Conservation (phyloP, 2,329 filamentous ascomycete genomes). For the Diplodia mutila region DNA sequence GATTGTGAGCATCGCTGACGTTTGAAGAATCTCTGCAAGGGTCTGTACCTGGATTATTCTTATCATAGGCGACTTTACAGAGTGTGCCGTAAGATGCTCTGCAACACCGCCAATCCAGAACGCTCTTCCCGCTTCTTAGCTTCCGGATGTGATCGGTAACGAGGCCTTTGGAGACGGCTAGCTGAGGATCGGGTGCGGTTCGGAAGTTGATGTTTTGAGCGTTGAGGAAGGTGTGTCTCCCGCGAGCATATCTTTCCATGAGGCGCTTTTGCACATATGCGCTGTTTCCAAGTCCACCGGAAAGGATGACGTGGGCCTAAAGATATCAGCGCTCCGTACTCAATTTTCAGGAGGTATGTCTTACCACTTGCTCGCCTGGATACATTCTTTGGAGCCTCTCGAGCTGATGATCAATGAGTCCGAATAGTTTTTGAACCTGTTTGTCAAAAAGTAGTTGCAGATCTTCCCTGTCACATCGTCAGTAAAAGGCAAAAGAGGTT, state of each 20-base stretch:
- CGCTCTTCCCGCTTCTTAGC: conserved; percentile 47
- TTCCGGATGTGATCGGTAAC: conserved; percentile 57
- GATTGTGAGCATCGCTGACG: neutral
- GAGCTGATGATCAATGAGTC: conserved; percentile 42
- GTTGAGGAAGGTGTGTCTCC: conserved; percentile 32
- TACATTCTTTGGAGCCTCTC: conserved; percentile 35
- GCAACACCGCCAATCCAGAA: conserved; percentile 48
- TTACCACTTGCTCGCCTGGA: conserved; percentile 35
- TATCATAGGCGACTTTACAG: conserved; percentile 44
- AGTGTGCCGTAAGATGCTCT: conserved; percentile 43
- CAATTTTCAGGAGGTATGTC: neutral
- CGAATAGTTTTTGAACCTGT: conserved; percentile 41
- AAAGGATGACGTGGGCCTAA: conserved; percentile 44
- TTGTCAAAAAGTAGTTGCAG: conserved; percentile 42
- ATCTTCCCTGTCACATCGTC: conserved; percentile 31
- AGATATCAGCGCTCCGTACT: neutral
- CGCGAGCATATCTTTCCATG: conserved; percentile 37
- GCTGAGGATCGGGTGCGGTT: conserved; percentile 55
- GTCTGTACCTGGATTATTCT: conserved; percentile 38
- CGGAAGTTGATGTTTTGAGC: conserved; percentile 36
- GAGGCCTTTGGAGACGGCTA: conserved; percentile 59
- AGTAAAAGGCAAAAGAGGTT: neutral
- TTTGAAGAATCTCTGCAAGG: neutral
- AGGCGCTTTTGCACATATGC: conserved; percentile 46
- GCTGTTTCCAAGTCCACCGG: conserved; percentile 49